Conservation (phyloP, 2,329 filamentous ascomycete species). For the Trichoderma citrinoviride region DNA sequence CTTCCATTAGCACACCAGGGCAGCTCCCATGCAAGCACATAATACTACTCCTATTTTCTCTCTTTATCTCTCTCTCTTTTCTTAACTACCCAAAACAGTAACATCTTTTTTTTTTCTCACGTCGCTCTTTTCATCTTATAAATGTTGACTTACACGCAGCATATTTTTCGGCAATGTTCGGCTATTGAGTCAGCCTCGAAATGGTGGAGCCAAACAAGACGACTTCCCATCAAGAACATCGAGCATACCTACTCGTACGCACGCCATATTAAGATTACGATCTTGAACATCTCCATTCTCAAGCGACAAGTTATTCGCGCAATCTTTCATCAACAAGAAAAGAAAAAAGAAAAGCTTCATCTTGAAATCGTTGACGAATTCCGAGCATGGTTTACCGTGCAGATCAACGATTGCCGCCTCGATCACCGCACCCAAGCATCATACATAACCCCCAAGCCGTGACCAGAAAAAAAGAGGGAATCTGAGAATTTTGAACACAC, state of each 20-base stretch:
- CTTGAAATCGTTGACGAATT: neutral
- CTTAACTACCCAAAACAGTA: neutral
- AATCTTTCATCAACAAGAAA: too few relatives aligned
- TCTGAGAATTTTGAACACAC: too few relatives aligned
- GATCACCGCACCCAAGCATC: too few relatives aligned
- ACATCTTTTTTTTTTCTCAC: neutral
- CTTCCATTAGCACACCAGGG: neutral
- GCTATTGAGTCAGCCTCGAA: constrained; percentile 7
- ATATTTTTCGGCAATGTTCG: constrained; percentile 16
- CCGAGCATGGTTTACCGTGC: too few relatives aligned
- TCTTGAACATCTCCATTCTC: neutral
- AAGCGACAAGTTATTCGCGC: too few relatives aligned
- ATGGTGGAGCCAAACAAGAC: neutral
- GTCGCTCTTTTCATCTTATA: neutral
- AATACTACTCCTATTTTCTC: neutral
- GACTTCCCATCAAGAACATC: neutral
- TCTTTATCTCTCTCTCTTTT: too few relatives aligned
- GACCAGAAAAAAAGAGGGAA: too few relatives aligned
- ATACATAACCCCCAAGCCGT: too few relatives aligned
- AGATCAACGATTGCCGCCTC: too few relatives aligned
- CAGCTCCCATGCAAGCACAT: neutral
- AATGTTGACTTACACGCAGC: too few relatives aligned
- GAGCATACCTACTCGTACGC: too few relatives aligned
- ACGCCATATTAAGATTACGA: neutral
- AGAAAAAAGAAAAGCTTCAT: neutral